Conservation (phyloP, 2,329 filamentous ascomycete species). For the Zalaria sp. region DNA sequence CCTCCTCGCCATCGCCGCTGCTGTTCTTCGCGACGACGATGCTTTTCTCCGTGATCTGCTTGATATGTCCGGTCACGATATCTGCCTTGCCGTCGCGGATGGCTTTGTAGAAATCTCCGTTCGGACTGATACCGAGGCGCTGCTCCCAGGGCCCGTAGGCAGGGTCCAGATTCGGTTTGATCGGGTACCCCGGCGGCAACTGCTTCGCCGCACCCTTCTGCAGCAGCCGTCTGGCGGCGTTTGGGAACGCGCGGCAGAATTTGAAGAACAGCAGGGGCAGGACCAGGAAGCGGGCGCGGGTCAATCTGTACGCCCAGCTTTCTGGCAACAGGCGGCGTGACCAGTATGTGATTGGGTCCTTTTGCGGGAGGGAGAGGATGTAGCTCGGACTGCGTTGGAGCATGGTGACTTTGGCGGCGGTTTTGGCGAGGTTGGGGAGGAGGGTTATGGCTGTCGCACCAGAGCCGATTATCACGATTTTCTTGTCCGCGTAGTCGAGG, state of each 20-base stretch:
- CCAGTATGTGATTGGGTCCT: conserved; percentile 15
- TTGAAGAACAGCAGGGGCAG: conserved; percentile 18
- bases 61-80: conserved; percentile 42
- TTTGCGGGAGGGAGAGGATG: conserved; percentile 41
- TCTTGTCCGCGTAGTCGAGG: conserved; percentile 51
- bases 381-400: conserved; percentile 68
- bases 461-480: conserved; percentile 58
- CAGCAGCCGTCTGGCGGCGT: conserved; percentile 19
- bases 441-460: conserved; percentile 72
- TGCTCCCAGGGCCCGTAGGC: conserved; percentile 49
- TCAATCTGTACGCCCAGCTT: conserved; percentile 13
- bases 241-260: conserved; percentile 19
- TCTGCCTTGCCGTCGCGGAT: conserved; percentile 36
- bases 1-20: conserved; percentile 9
- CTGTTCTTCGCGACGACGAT: conserved; percentile 25
- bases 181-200: conserved; percentile 31
- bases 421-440: conserved; percentile 52
- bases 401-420: conserved; percentile 57
- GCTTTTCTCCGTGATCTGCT: conserved; percentile 32
- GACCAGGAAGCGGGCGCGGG: conserved; percentile 21
- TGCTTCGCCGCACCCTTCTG: conserved; percentile 27
- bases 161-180: conserved; percentile 32
- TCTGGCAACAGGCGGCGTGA: conserved; percentile 25
- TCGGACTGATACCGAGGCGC: conserved; percentile 55
- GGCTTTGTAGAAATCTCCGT: conserved; percentile 44